Conservation (phyloP, 805 yeast species). For the Ogataea pilisensis region DNA sequence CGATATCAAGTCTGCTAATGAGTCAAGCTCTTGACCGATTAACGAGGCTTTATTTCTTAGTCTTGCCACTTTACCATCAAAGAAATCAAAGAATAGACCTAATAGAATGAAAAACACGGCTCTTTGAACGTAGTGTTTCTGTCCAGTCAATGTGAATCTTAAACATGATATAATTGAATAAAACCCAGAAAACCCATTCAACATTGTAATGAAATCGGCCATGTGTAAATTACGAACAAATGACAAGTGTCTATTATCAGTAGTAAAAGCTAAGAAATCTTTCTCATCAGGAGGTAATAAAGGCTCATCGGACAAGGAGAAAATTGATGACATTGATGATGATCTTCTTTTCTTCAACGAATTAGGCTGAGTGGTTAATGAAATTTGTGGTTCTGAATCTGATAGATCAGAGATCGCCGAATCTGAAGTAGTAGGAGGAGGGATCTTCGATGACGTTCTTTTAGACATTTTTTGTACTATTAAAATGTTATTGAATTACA, state of each 20-base stretch:
- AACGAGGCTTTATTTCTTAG: conserved; percentile 85
- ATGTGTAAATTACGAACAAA: conserved; percentile 83
- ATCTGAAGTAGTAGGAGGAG: conserved; percentile 10
- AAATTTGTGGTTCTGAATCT: conserved; percentile 17
- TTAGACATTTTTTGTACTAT: conserved; percentile 9
- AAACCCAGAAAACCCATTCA: conserved; percentile 93
- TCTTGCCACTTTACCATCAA: conserved; percentile 96
- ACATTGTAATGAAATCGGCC: conserved; percentile 93
- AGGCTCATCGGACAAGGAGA: conserved; percentile 50
- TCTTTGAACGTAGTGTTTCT: conserved; percentile 69
- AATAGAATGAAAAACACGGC: conserved; percentile 85
- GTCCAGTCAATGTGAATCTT: conserved; percentile 69
- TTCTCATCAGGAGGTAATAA: conserved; percentile 73
- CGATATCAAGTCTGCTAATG: conserved; percentile 90
- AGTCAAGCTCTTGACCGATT: conserved; percentile 97
- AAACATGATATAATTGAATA: conserved; percentile 84
- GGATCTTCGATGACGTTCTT: conserved; percentile 8
- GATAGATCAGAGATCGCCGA: conserved; percentile 24
- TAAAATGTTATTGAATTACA: too few species aligned
- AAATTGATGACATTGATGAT: conserved; percentile 38
- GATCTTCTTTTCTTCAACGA: conserved; percentile 25
- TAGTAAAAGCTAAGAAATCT: conserved; percentile 75
- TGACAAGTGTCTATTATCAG: conserved; percentile 81
- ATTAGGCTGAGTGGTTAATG: neutral
- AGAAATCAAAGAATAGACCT: conserved; percentile 92